These are phyloP conservation scores for Dothideomycetes sp. DNA, from an alignment of 2,329 filamentous ascomycete genomes.

Conservation along the genomic window DNA sequence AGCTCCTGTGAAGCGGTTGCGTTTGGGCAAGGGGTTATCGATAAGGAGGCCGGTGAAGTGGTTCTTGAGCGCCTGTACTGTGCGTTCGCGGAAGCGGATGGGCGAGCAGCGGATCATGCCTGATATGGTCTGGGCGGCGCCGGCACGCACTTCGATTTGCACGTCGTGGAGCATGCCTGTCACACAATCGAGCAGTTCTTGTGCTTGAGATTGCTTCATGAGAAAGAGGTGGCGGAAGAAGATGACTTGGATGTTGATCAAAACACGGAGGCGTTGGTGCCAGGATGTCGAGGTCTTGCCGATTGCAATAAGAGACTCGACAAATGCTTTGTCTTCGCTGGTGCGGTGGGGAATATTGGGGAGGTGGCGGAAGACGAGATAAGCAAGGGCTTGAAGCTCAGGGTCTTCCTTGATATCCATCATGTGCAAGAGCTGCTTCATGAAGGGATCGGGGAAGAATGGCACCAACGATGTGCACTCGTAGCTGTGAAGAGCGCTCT, in stretches of 20 bases:
- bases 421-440: slow-evolving; percentile 93
- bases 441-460: slow-evolving; percentile 84
- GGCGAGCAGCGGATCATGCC: slow-evolving; percentile 98
- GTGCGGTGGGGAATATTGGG: slow-evolving; percentile 88
- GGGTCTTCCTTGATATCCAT: slow-evolving; percentile 99
- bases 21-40: slow-evolving; percentile 78
- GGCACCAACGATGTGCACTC: slow-evolving; percentile 84
- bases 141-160: slow-evolving; percentile 87
- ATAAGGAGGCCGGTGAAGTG: slow-evolving; percentile 70
- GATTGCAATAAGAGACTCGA: slow-evolving; percentile 75
- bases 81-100: slow-evolving; percentile 61
- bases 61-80: slow-evolving; percentile 63
- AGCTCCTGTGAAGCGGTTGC: slow-evolving; percentile 17
- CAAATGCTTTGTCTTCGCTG: slow-evolving; percentile 76
- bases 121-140: slow-evolving; percentile 82
- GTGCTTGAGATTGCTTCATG: slow-evolving; percentile 61
- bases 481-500: slow-evolving; percentile 78
- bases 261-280: slow-evolving; percentile 88
- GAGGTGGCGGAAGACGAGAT: slow-evolving; percentile 92
- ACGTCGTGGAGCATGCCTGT: slow-evolving; percentile 85
- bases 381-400: slow-evolving; percentile 85
- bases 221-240: slow-evolving; percentile 96
- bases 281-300: slow-evolving; percentile 75
- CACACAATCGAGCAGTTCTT: slow-evolving; percentile 80
- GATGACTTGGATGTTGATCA: slow-evolving; percentile 97